Percentiles rank a stretch among this genome's conserved stretches.
Conservation (phyloP, 2,329 filamentous ascomycete genomes). For the Verticillium albo-atrum region DNA sequence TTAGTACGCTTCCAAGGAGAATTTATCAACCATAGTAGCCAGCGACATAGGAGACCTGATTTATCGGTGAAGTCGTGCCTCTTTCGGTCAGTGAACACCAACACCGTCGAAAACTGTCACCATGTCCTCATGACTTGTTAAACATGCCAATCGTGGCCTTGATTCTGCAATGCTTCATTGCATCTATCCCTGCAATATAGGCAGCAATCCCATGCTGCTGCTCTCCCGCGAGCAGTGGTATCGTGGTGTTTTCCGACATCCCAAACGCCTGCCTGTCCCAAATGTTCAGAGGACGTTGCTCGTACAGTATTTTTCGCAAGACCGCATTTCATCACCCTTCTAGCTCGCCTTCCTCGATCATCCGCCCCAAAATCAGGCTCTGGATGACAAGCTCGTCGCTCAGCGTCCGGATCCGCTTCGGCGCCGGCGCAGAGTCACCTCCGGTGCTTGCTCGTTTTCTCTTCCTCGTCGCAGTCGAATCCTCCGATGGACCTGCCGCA, state of each 20-base stretch:
- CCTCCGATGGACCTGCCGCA: conserved; percentile 6
- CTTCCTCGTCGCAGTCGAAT: conserved; percentile 31
- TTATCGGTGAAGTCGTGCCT: too few species aligned
- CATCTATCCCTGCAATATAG: not conserved
- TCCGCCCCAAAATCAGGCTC: conserved; percentile 79
- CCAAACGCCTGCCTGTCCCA: not conserved
- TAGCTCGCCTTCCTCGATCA: conserved; percentile 61
- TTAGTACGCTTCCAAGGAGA: too few species aligned
- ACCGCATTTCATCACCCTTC: conserved; percentile 2
- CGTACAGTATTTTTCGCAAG: not conserved
- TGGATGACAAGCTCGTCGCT: conserved; percentile 87
- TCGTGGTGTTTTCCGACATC: not conserved
- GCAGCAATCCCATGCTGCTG: not conserved
- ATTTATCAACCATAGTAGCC: too few species aligned
- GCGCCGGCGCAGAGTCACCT: conserved; percentile 23
- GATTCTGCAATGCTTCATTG: not conserved
- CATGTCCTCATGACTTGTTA: too few species aligned
- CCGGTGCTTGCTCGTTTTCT: conserved; percentile 25
- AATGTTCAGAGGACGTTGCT: not conserved
- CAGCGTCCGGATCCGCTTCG: conserved; percentile 60
- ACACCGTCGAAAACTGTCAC: too few species aligned
- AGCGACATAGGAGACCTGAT: too few species aligned
- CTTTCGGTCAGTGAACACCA: too few species aligned
- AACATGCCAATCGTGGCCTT: not conserved
- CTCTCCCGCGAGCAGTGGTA: not conserved